Base-by-base conservation (phyloP, 2,329 filamentous ascomycete species). In the Microdochium bolleyi region DNA sequence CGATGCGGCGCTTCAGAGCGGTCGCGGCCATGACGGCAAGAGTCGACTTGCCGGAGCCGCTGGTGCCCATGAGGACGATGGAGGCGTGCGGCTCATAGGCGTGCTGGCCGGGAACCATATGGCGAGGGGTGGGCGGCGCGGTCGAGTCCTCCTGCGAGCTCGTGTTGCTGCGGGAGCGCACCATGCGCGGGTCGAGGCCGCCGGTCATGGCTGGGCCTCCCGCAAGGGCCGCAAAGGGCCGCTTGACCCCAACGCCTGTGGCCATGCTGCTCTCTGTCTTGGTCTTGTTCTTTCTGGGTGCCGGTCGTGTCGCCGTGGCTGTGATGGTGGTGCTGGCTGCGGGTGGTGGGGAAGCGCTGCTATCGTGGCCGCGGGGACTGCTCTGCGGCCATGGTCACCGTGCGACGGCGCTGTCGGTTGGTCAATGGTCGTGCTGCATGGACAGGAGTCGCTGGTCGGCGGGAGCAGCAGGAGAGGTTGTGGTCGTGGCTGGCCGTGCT, bases 41-140 rank as follows among this genome's bases (percentile, higher is more conserved):
- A 1, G 85, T 89, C 1, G 86, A 87, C 66, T 91, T 91, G 16
- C 88, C 88, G 4, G 85, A 82, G 11, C 87, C 88, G 14, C 85
- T 82, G 53, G 89, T 83, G 2, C 88, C 88, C 22, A 88, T 78
- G 19, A 92, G 73, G 7, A 91, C 79, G 52, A 92, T 82, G 1
- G 88, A 89, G 2, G 85, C 83, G 71, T 87, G 78, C 10, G 75
- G 66, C 9, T 73, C 69, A 61, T 87, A 88, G 58, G 55, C 44
- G 58, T 7, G 41, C 16, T 19, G 41, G 41, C 41, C 41, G 3
- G 19, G 14, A 13, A 24, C 19, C 5, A 22, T 22, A 19, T 19
- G 41, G 41, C 41, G 41, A 16, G 41, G 41, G 16, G 41, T 46
- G 7, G 41, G 22, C 13, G 41, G 41, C 21, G 41, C 19, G n/a